Conservation (phyloP, 352 stramenopile species). For the Phytophthora podocarpi region DNA sequence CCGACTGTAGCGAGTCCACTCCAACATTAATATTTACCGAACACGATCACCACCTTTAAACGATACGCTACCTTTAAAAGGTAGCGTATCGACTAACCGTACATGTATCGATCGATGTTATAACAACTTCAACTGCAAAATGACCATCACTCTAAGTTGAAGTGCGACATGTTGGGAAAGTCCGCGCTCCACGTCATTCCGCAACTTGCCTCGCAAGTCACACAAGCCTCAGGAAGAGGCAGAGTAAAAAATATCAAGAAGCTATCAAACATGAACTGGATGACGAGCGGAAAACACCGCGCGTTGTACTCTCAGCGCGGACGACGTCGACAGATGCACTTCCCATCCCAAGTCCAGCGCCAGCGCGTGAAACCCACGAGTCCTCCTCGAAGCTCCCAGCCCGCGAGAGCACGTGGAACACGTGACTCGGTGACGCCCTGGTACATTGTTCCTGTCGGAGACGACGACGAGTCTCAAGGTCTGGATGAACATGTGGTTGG, state of each 20-base stretch:
- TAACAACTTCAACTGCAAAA: slow-evolving; percentile 13
- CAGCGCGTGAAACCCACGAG: slow-evolving; percentile 22
- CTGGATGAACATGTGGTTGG: background rate
- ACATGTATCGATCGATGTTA: too few relatives aligned
- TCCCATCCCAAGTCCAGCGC: slow-evolving; percentile 53
- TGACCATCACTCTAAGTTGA: slow-evolving; percentile 42
- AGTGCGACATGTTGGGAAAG: slow-evolving; percentile 7
- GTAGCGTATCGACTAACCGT: too few relatives aligned
- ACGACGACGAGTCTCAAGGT: slow-evolving; percentile 62
- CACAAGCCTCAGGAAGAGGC: slow-evolving; percentile 1
- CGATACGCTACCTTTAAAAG: too few relatives aligned
- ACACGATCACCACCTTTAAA: too few relatives aligned
- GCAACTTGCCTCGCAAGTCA: slow-evolving; percentile 24
- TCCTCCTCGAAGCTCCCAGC: slow-evolving; percentile 21
- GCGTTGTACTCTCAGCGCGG: slow-evolving; percentile 56
- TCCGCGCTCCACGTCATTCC: slow-evolving; percentile 20
- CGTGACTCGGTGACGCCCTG: slow-evolving; percentile 40
- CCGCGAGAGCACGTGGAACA: slow-evolving; percentile 1
- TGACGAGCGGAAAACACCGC: slow-evolving; percentile 64
- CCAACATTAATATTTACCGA: too few relatives aligned
- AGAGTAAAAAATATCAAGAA: too few relatives aligned
- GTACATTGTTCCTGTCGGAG: slow-evolving; percentile 57
- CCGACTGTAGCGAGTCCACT: too few relatives aligned
- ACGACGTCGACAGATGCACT: slow-evolving; percentile 53
- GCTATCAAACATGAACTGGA: slow-evolving; percentile 62